Evolutionary conservation across 768 basidiomycete genomes (phyloP), one percentile per base, ranked within the genome.

Genomic region (Hygrophorus russula): DNA sequence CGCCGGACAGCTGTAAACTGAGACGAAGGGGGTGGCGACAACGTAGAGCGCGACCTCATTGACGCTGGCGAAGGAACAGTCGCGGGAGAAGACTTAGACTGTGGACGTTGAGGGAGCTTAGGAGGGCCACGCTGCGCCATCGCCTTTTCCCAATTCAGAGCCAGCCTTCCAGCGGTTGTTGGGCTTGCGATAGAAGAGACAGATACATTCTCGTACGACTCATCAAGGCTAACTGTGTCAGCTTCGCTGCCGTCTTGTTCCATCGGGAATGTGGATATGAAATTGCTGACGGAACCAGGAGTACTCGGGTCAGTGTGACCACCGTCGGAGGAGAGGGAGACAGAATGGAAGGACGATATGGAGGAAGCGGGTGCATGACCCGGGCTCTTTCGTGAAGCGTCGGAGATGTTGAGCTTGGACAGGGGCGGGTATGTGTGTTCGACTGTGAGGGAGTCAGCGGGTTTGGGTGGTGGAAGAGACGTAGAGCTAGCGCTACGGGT

Each of bases 331-430:
- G 84, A 87, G 13, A 88, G 69, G 1, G 85, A 88, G 18, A 88
- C 81, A 2, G 85, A 86, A 52, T 86, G 83, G 48, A 89, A 86
- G 20, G 85, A 88, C 2, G 85, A 87, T 31, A 85, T 72, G 38
- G 85, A 88, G 1, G 82, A 83, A 2, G 71, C 72, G 4, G 74
- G 71, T 4, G 65, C 71, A 55, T 87, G 83, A 33, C 68, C 65
- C 46, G 49, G 24, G 24, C 24, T 51, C 33, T 54, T 40, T 5
- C 30, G 52, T 12, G 65, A 58, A 41, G 62, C 68, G 14, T 58
- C 56, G 49, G 57, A 59, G 27, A 57, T 49, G 41, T 61, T 63
- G 46, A 58, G 60, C 46, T 61, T 64, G 17, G 45, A 39, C 36
- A 58, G 55, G 2, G 72, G 73, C 13, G 78, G 78, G 52, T 80